Evolutionary conservation across 768 basidiomycete species (phyloP).

Genomic region (Psilocybe cyanescens): DNA sequence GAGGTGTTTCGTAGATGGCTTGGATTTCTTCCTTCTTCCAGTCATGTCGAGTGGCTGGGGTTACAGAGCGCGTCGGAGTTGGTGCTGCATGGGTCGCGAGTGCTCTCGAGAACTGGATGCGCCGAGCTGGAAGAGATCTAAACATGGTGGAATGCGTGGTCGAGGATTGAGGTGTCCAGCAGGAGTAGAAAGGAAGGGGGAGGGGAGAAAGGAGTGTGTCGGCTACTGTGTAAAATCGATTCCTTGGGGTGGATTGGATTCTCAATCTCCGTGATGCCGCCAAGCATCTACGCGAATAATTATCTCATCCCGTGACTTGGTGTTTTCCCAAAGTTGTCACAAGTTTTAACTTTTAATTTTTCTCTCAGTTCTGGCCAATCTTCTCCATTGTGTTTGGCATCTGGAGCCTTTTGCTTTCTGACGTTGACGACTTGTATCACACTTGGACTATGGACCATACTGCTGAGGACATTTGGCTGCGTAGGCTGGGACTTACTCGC

Average conservation of each 20-base stretch:
- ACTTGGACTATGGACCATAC: background rate
- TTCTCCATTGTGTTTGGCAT: background rate
- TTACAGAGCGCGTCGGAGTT: constrained; percentile 23
- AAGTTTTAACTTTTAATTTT: too few species aligned
- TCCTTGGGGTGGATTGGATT: constrained; percentile 17
- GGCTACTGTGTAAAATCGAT: constrained; percentile 13
- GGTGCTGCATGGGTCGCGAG: constrained; percentile 65
- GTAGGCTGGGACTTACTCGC: background rate
- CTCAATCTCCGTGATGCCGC: constrained; percentile 3
- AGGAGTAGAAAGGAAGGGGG: constrained; percentile 7
- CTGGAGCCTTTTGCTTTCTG: too few species aligned
- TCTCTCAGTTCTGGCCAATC: background rate
- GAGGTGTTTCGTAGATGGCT: constrained; percentile 80
- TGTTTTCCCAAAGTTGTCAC: background rate
- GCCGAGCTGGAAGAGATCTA: constrained; percentile 32
- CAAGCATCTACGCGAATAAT: constrained; percentile 14
- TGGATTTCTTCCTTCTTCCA: constrained; percentile 87
- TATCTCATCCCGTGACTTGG: constrained; percentile 15
- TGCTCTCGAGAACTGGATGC: constrained; percentile 35
- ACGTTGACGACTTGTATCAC: background rate
- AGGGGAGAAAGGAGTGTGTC: constrained; percentile 10
- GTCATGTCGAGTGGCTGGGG: constrained; percentile 50
- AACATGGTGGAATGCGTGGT: constrained; percentile 38
- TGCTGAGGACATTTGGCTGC: background rate
- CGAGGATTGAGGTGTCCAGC: background rate